phyloP scores from a whole-genome alignment of 2,329 filamentous ascomycete genomes.

The Pestalotiopsis sp. region DNA sequence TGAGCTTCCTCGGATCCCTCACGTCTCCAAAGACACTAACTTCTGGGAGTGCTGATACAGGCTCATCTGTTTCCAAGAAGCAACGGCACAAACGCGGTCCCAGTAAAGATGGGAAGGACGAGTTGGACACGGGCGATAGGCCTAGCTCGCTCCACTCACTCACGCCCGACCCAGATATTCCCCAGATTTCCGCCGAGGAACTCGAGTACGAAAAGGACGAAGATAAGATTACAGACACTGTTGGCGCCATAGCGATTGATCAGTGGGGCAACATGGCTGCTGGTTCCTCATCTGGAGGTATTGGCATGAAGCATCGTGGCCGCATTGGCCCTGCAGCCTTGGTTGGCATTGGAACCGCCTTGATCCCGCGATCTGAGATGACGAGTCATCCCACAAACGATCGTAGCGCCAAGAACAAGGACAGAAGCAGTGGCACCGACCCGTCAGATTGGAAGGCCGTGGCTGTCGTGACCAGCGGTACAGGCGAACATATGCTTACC shows the following conservation, averaged over 20 bases:
- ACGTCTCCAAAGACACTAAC: conserved; percentile 11
- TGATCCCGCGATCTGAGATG: conserved; percentile 66
- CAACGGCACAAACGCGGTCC: neutral
- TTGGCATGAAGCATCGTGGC: conserved; percentile 96
- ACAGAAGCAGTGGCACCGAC: conserved; percentile 23
- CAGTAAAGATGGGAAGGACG: conserved; percentile 3
- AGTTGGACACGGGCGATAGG: conserved; percentile 10
- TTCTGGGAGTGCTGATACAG: conserved; percentile 10
- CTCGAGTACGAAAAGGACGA: conserved; percentile 40
- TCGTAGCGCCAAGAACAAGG: conserved; percentile 62
- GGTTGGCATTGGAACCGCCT: conserved; percentile 86
- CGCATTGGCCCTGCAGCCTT: conserved; percentile 91
- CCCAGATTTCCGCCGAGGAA: neutral
- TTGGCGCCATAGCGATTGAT: conserved; percentile 94
- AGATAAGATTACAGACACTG: conserved; percentile 82
- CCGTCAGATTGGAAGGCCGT: conserved; percentile 63
- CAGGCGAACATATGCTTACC: conserved; percentile 97
- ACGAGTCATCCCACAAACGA: neutral
- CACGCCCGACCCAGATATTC: neutral
- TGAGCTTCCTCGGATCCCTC: conserved; percentile 29
- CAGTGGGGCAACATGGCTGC: conserved; percentile 85
- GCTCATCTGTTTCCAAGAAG: conserved; percentile 11
- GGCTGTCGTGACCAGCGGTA: conserved; percentile 88
- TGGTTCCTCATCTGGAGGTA: conserved; percentile 93
- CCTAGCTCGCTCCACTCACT: conserved; percentile 4